phyloP scores from a whole-genome alignment of 768 basidiomycete genomes.

The Auriculariales sp. region DNA sequence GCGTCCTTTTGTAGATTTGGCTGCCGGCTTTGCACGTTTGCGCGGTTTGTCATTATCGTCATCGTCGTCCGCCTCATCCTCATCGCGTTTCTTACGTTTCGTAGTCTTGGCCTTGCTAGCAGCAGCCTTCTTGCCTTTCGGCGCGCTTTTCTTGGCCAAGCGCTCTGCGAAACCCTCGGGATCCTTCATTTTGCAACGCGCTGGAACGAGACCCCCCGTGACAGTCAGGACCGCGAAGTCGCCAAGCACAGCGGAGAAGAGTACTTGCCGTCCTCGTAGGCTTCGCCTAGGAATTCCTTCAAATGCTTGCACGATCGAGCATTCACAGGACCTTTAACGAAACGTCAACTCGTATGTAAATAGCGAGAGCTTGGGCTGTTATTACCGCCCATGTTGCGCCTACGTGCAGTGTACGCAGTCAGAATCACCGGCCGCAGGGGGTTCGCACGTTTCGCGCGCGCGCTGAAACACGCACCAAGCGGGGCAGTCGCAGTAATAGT shows the following conservation, averaged over 20 bases:
- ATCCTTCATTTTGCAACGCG: slow-evolving; percentile 19
- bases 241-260: no score
- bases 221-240: no score
- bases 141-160: not conserved
- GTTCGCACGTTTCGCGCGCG: not conserved
- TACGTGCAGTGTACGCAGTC: not conserved
- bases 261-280: slow-evolving; percentile 32
- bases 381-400: no score
- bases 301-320: slow-evolving; percentile 37
- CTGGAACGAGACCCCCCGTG: no score
- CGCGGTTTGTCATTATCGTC: slow-evolving; percentile 7
- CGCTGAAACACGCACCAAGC: slow-evolving; percentile 1
- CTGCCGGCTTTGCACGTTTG: not conserved
- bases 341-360: not conserved
- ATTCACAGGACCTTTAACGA: slow-evolving; percentile 21
- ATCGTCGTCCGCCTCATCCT: slow-evolving; percentile 1
- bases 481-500: slow-evolving; percentile 23
- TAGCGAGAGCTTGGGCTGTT: no score
- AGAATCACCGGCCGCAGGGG: no score
- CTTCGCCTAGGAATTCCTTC: slow-evolving; percentile 27
- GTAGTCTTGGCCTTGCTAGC: not conserved
- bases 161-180: slow-evolving; percentile 9
- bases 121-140: slow-evolving; percentile 1
- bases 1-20: not conserved
- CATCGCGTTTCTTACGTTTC: slow-evolving; percentile 3